Evolutionary conservation across 1,284 basidiomycete genomes (phyloP), one percentile per base, ranked within the genome.

Genomic region (Leccinum ponderosum): DNA sequence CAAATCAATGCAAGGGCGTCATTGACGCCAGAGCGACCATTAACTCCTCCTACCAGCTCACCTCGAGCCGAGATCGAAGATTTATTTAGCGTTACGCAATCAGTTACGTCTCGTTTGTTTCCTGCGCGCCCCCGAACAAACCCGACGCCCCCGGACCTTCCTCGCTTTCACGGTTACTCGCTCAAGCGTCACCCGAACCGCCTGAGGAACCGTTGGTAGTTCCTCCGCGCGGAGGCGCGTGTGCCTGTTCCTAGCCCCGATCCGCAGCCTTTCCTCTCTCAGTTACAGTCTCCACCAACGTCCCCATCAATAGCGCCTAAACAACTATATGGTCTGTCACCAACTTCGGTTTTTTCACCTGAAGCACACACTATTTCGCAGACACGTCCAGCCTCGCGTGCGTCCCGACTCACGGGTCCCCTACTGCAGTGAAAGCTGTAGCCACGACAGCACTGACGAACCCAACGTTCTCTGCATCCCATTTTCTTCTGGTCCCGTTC

Each of bases 81-180:
- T 62, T 80, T 83, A 2, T 88, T 90, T 68, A 81, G 79, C 55
- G 81, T 81, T n/a, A 83, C 84, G 0, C 82, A 84, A 60, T 79
- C 87, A 15, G 82, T 86, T 20, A 87, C 82, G 42, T 86, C 87
- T 1, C 85, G 82, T 61, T 77, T 87, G 42, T 88, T 89, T 69
- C 85, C 86, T 15, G 73, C 77, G 17, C 83, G 88, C 9, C 75
- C 80, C 17, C 81, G 89, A 44, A 76, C 87, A n/a, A 87, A 83
- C 65, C 87, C 88, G 7, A 85, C 85, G 6, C 87, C 87, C 15
- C 85, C 3, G 85, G 89, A 5, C 89, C 86, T 1, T 91, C 90
- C 5, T 91, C 90, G 5, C 77, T 92, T 62, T 91, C 90, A n/a
- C 83, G 87, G 35, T 76, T 92, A 6, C 78, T 92, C 27, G 90